Percentiles rank a stretch among this genome's conserved stretches.
These are phyloP conservation scores for Chalciporus sphaerocephalus DNA, from an alignment of 768 basidiomycete genomes.

Conservation along the genomic window DNA sequence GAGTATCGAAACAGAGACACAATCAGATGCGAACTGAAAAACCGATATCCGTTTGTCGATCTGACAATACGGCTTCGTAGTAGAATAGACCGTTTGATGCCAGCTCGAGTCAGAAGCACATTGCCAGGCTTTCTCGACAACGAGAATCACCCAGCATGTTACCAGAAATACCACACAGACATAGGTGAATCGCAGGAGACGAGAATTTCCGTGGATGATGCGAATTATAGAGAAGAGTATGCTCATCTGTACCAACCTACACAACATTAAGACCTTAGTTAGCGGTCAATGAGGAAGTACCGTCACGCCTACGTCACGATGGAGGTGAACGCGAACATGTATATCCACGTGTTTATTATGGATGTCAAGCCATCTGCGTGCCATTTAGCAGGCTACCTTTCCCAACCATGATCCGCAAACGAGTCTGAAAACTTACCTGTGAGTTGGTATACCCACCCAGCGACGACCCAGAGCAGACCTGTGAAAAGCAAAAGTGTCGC, in stretches of 20 bases:
- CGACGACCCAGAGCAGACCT: slow-evolving; percentile 9
- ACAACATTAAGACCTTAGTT: not conserved
- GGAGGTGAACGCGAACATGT: slow-evolving; percentile 7
- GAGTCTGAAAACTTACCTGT: slow-evolving; percentile 9
- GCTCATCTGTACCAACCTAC: slow-evolving; percentile 17
- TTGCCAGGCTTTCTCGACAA: slow-evolving; percentile 5
- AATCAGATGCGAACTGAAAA: slow-evolving; percentile 19
- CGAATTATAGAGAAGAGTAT: slow-evolving; percentile 20
- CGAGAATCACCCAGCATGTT: slow-evolving; percentile 4
- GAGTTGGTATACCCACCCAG: slow-evolving; percentile 8
- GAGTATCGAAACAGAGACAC: slow-evolving; percentile 13
- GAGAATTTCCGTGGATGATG: slow-evolving; percentile 3
- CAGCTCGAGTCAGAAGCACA: slow-evolving; percentile 10
- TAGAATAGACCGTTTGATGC: not conserved
- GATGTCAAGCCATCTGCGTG: slow-evolving; percentile 7
- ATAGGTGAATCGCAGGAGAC: slow-evolving; percentile 9
- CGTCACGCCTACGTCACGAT: slow-evolving; percentile 11
- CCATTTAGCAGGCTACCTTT: no score
- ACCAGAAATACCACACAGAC: slow-evolving; percentile 7
- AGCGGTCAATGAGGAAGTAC: no score
- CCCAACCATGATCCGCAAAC: no score
- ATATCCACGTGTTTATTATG: slow-evolving; percentile 8
- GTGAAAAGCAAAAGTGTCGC: slow-evolving; percentile 9
- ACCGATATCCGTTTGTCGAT: slow-evolving; percentile 3
- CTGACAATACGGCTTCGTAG: slow-evolving; percentile 10